Conservation (phyloP, 2,329 filamentous ascomycete genomes). For the Pseudopithomyces maydicus region DNA sequence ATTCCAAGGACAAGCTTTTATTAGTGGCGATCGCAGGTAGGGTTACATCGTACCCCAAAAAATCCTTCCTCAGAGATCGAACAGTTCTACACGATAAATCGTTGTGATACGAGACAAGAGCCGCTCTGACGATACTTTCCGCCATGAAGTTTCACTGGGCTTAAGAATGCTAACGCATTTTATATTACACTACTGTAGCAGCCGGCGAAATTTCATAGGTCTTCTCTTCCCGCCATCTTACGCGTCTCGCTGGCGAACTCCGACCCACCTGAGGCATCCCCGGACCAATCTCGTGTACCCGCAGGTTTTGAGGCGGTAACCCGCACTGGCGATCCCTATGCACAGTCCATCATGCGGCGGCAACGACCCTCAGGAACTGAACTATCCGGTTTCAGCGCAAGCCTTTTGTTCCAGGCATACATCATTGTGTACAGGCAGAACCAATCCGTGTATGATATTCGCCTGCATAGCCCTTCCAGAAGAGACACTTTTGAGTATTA, state of each 20-base stretch:
- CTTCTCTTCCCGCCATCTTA: not conserved
- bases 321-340: slow-evolving; percentile 18
- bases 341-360: slow-evolving; percentile 24
- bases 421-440: slow-evolving; percentile 8
- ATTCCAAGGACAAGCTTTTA: not conserved
- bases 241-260: slow-evolving; percentile 7
- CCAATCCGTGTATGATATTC: slow-evolving; percentile 3
- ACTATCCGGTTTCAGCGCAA: slow-evolving; percentile 41
- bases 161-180: not conserved
- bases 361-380: slow-evolving; percentile 31
- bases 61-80: not conserved
- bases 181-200: not conserved
- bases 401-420: slow-evolving; percentile 18
- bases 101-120: too few relatives aligned
- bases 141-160: too few relatives aligned
- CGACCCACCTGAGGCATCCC: slow-evolving; percentile 28
- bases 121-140: too few relatives aligned
- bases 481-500: slow-evolving; percentile 28
- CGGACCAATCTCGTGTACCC: slow-evolving; percentile 15
- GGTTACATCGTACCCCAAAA: too few relatives aligned
- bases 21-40: not conserved
- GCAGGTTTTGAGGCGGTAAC: slow-evolving; percentile 16
- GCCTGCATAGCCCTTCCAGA: slow-evolving; percentile 1
- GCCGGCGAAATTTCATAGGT: not conserved
- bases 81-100: too few relatives aligned